Conservation (phyloP, 495 filamentous ascomycete species). For the Podospora conica region DNA sequence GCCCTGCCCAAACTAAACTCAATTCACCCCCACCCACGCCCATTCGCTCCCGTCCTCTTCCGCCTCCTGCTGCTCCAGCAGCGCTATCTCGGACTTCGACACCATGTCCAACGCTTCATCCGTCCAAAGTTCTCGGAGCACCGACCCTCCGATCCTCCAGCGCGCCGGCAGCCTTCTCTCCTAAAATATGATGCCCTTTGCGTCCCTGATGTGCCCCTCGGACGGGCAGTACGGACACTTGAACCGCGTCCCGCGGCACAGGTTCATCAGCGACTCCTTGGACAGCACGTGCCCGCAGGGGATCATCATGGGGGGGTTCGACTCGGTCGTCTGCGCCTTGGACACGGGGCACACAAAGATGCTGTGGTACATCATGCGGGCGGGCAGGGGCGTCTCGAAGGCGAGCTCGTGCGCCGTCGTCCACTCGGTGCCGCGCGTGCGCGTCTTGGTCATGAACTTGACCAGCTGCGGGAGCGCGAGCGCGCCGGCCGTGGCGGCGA, state of each 20-base stretch:
- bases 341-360: slow-evolving; percentile 98
- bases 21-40: not conserved
- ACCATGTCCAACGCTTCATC: no score
- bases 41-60: not conserved
- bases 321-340: slow-evolving; percentile 90
- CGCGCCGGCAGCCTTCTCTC: not conserved
- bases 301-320: slow-evolving; percentile 96
- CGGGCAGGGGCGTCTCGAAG: slow-evolving; percentile 84
- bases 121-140: no score
- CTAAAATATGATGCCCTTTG: slow-evolving; percentile 61
- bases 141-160: not conserved
- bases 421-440: slow-evolving; percentile 88
- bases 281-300: slow-evolving; percentile 94
- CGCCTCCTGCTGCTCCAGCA: not conserved
- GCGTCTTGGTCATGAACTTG: slow-evolving; percentile 77
- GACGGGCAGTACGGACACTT: slow-evolving; percentile 96
- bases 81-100: no score
- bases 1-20: not conserved
- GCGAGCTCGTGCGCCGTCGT: slow-evolving; percentile 85
- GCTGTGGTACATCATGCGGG: slow-evolving; percentile 82
- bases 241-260: slow-evolving; percentile 73
- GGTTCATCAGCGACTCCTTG: slow-evolving; percentile 66
- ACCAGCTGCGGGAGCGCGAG: slow-evolving; percentile 81
- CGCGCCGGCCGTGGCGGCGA: slow-evolving; percentile 83
- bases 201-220: slow-evolving; percentile 71